Conservation (phyloP, 345 rosid species). For the Salix brachista region DNA sequence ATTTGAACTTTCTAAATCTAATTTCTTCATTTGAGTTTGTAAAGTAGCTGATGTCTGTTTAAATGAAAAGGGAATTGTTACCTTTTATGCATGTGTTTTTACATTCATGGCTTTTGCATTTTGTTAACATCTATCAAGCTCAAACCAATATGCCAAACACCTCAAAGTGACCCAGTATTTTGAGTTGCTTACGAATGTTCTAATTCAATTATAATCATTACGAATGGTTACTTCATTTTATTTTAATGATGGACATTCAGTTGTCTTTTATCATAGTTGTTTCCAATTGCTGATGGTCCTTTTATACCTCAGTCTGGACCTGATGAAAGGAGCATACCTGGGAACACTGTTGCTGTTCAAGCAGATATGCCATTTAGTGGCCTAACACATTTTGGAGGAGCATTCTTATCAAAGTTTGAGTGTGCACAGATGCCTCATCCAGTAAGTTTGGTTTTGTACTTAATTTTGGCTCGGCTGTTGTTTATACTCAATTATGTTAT, state of each 20-base stretch:
- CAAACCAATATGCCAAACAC: background rate
- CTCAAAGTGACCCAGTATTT: background rate
- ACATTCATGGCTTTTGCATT: no score
- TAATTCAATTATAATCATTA: background rate
- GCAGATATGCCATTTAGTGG: constrained; percentile 34
- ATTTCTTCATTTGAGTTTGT: background rate
- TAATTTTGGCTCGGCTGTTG: background rate
- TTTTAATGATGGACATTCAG: background rate
- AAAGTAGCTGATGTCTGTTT: background rate
- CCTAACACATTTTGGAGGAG: constrained; percentile 23
- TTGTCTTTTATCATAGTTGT: background rate
- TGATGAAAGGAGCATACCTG: constrained; percentile 43
- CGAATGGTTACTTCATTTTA: background rate
- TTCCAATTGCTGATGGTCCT: constrained; percentile 3
- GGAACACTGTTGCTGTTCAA: constrained; percentile 32
- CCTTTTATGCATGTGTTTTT: background rate
- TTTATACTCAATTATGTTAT: background rate
- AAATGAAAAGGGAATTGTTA: background rate
- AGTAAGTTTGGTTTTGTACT: constrained; percentile 1
- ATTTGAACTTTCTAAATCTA: background rate
- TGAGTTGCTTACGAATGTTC: background rate
- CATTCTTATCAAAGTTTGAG: constrained; percentile 29
- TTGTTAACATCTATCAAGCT: background rate
- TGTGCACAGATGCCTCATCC: constrained; percentile 34
- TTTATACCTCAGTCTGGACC: constrained; percentile 19